Evolutionary conservation across 352 stramenopile genomes (phyloP).

Genomic region (Blastocystis sp.): DNA sequence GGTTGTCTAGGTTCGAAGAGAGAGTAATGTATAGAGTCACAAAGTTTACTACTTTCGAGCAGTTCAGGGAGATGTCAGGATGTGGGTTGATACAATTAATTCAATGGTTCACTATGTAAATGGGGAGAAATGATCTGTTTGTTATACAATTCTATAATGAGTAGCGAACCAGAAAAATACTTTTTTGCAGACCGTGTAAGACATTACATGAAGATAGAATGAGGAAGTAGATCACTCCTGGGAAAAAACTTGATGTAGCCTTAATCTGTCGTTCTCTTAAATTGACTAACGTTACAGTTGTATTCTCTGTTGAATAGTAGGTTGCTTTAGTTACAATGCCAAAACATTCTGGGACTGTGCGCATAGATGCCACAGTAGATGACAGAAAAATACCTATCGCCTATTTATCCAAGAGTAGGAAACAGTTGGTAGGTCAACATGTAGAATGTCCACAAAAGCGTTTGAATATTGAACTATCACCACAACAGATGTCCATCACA

Average conservation of each 20-base stretch:
- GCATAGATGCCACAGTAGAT: not conserved
- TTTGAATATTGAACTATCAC: not conserved
- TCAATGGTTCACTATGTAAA: slow-evolving; percentile 41
- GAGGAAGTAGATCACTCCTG: not conserved
- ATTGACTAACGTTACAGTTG: not conserved
- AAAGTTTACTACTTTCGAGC: slow-evolving; percentile 14
- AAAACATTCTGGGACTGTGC: no score
- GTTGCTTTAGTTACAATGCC: not conserved
- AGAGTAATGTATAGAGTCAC: not conserved
- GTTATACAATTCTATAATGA: not conserved
- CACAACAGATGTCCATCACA: not conserved
- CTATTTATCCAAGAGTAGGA: not conserved
- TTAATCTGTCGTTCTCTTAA: slow-evolving; percentile 31
- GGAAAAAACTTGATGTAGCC: not conserved
- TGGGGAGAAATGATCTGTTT: slow-evolving; percentile 11
- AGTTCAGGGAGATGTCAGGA: slow-evolving; percentile 42
- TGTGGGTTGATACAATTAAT: slow-evolving; percentile 40
- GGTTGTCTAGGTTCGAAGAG: not conserved
- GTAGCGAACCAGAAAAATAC: slow-evolving; percentile 27
- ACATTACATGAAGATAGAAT: not conserved
- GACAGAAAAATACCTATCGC: slow-evolving; percentile 8
- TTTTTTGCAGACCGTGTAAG: slow-evolving; percentile 9
- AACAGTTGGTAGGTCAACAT: not conserved
- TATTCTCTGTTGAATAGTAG: not conserved
- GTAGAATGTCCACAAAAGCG: not conserved